A percentile compares a stretch with the other conserved stretches of the same genome.
phyloP scores from a whole-genome alignment of 345 rosid species.

The Barbarea vulgaris region DNA sequence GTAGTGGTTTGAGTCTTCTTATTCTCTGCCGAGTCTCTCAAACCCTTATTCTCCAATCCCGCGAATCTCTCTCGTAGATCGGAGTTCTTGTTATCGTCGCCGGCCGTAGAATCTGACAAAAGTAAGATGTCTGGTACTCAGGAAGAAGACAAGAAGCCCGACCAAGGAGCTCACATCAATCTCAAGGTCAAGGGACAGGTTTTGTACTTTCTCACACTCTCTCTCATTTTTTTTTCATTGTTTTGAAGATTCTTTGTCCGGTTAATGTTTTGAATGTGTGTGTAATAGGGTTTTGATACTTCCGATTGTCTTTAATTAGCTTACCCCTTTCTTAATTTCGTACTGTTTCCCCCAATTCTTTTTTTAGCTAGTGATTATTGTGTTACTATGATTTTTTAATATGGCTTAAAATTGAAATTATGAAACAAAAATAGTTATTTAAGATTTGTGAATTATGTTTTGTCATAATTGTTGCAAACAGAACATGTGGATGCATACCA shows the following conservation, averaged over 20 bases:
- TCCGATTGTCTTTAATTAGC: not conserved
- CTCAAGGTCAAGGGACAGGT: constrained; percentile 97
- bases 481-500: not conserved
- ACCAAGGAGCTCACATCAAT: constrained; percentile 74
- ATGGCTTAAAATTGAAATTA: not conserved
- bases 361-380: not conserved
- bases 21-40: constrained; percentile 10
- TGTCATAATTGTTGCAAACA: not conserved
- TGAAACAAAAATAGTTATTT: not conserved
- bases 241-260: not conserved
- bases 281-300: not conserved
- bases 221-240: not conserved
- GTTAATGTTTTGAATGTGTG: not conserved
- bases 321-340: not conserved
- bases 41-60: constrained; percentile 25
- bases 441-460: not conserved
- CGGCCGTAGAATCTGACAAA: not conserved
- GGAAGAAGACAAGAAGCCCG: constrained; percentile 88
- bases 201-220: not conserved
- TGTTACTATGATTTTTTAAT: not conserved
- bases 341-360: not conserved
- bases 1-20: constrained; percentile 17
- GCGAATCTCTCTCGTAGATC: constrained; percentile 38
- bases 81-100: not conserved
- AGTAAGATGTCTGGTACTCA: constrained; percentile 51